phyloP scores from a whole-genome alignment of 1,139 yeast species.

The Maudiozyma humilis region DNA sequence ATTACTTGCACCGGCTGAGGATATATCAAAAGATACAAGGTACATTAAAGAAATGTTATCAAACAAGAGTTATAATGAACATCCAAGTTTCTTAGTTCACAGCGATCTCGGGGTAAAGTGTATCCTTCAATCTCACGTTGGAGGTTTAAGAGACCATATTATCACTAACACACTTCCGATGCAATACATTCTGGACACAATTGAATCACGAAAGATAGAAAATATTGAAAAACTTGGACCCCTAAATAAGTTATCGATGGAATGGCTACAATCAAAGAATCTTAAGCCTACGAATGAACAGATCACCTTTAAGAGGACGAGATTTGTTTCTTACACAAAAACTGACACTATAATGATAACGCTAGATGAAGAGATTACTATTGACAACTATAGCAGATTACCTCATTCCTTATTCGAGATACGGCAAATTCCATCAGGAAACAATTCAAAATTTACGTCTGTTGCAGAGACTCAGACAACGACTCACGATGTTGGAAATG shows the following conservation, averaged over 20 bases:
- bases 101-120: constrained; percentile 12
- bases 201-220: background rate
- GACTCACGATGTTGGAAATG: background rate
- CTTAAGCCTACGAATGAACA: constrained; percentile 37
- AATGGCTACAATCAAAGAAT: constrained; percentile 43
- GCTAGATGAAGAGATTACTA: constrained; percentile 21
- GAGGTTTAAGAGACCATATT: constrained; percentile 30
- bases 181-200: constrained; percentile 1
- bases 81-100: constrained; percentile 20
- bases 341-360: constrained; percentile 17
- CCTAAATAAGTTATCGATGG: constrained; percentile 44
- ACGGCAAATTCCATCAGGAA: constrained; percentile 8
- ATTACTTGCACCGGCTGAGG: constrained; percentile 3
- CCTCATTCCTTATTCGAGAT: constrained; percentile 26
- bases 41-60: background rate
- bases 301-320: constrained; percentile 40
- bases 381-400: constrained; percentile 25
- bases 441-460: constrained; percentile 22
- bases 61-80: constrained; percentile 14
- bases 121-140: constrained; percentile 29
- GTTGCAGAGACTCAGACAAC: constrained; percentile 12
- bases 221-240: constrained; percentile 14
- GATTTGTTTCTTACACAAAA: constrained; percentile 34
- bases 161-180: constrained; percentile 17
- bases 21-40: background rate